phyloP scores from a whole-genome alignment of 139 green algal species.

The Mesotaenium endlicherianum region DNA sequence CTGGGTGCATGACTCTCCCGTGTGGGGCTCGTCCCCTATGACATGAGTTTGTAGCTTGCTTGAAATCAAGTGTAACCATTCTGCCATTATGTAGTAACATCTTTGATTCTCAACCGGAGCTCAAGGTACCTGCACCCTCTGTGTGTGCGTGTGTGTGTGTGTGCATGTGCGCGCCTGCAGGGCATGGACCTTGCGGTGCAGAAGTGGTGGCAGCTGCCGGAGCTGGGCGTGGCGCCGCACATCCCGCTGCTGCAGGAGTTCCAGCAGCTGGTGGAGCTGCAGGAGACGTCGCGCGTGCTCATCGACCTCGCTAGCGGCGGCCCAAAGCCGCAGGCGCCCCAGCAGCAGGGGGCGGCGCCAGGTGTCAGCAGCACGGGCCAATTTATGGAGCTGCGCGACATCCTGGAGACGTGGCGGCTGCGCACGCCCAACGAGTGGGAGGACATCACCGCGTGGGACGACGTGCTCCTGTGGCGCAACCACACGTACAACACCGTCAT shows the following conservation, averaged over 20 bases:
- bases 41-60: no score
- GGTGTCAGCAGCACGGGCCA: not conserved
- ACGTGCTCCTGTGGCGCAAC: slow-evolving; percentile 94
- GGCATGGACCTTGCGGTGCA: slow-evolving; percentile 48
- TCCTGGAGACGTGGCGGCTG: slow-evolving; percentile 85
- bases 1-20: no score
- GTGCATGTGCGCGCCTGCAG: no score
- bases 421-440: slow-evolving; percentile 95
- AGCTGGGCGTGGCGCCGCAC: slow-evolving; percentile 66
- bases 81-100: no score
- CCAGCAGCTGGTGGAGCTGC: slow-evolving; percentile 89
- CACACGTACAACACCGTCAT: slow-evolving; percentile 96
- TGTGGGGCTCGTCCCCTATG: no score
- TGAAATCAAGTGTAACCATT: no score
- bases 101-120: no score
- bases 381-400: slow-evolving; percentile 73
- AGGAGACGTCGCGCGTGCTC: slow-evolving; percentile 29
- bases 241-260: slow-evolving; percentile 72
- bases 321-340: not conserved
- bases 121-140: no score
- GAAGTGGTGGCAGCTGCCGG: slow-evolving; percentile 89
- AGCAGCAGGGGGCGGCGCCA: not conserved
- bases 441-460: slow-evolving; percentile 78
- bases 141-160: no score
- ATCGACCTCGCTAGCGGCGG: not conserved